A percentile compares a stretch with the other conserved stretches of the same genome.
Evolutionary conservation across 2,329 filamentous ascomycete genomes (phyloP).

Genomic region (Penicillium sp.): DNA sequence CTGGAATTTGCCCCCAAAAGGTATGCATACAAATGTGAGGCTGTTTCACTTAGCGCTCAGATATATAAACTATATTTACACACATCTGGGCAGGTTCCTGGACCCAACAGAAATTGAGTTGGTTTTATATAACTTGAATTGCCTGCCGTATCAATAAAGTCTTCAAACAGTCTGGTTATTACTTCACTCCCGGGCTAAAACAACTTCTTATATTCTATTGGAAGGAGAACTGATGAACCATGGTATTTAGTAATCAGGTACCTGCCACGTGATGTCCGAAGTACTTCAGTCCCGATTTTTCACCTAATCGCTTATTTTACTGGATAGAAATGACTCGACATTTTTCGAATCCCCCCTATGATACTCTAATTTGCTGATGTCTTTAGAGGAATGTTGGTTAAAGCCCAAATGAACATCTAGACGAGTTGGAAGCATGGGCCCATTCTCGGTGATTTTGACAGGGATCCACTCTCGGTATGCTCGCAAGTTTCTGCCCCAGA

Average conservation of each 20-base stretch:
- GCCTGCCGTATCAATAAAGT: too few relatives aligned
- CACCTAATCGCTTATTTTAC: neutral
- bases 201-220: too few relatives aligned
- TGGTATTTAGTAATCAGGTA: neutral
- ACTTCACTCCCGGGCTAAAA: too few relatives aligned
- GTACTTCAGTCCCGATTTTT: neutral
- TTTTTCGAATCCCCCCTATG: neutral
- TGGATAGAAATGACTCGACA: neutral
- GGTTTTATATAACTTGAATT: too few relatives aligned
- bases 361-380: neutral
- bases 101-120: too few relatives aligned
- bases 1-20: too few relatives aligned
- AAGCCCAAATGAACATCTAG: neutral
- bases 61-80: too few relatives aligned
- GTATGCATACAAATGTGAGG: too few relatives aligned
- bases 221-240: too few relatives aligned
- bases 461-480: slow-evolving; percentile 7
- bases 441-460: slow-evolving; percentile 7
- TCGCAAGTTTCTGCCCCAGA: neutral
- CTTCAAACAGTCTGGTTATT: too few relatives aligned
- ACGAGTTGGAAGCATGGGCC: slow-evolving; percentile 2
- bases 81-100: too few relatives aligned
- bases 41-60: too few relatives aligned
- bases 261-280: neutral
- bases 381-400: neutral